phyloP scores from a whole-genome alignment of 2,329 filamentous ascomycete genomes.

The Erysiphe pisi region DNA sequence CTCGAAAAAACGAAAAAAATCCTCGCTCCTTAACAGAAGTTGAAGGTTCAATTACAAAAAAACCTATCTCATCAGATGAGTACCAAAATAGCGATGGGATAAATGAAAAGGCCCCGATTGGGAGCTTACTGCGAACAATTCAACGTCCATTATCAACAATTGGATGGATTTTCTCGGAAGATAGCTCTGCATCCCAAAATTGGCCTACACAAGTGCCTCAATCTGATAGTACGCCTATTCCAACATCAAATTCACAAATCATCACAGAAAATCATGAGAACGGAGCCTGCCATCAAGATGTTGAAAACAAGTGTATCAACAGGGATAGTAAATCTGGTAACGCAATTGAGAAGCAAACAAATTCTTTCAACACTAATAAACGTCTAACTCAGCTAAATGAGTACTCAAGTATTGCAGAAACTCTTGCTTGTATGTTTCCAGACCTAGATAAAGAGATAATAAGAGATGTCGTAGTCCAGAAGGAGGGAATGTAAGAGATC shows the following conservation, averaged over 20 bases:
- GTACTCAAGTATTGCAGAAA: constrained; percentile 86
- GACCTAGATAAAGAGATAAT: constrained; percentile 90
- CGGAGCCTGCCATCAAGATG: too few relatives aligned
- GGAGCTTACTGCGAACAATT: constrained; percentile 76
- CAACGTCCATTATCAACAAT: constrained; percentile 85
- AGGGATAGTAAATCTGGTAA: constrained; percentile 53
- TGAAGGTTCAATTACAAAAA: constrained; percentile 48
- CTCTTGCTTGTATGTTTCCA: constrained; percentile 90
- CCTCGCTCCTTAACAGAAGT: constrained; percentile 50
- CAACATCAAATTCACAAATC: constrained; percentile 30
- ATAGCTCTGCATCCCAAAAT: constrained; percentile 36
- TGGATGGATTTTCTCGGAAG: constrained; percentile 84
- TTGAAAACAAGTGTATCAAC: background rate
- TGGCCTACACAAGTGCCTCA: constrained; percentile 40
- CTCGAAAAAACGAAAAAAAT: constrained; percentile 43
- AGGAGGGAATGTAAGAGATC: constrained; percentile 71
- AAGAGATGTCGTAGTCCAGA: constrained; percentile 90
- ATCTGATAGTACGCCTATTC: constrained; percentile 36
- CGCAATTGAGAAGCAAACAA: constrained; percentile 79
- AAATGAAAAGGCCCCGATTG: constrained; percentile 71
- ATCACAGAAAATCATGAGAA: constrained; percentile 40
- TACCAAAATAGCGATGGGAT: constrained; percentile 43
- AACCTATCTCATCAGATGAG: constrained; percentile 47
- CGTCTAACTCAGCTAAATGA: constrained; percentile 71
- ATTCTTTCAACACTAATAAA: constrained; percentile 78